Base-by-base conservation (phyloP, 768 basidiomycete genomes). In the Calocybe indica region DNA sequence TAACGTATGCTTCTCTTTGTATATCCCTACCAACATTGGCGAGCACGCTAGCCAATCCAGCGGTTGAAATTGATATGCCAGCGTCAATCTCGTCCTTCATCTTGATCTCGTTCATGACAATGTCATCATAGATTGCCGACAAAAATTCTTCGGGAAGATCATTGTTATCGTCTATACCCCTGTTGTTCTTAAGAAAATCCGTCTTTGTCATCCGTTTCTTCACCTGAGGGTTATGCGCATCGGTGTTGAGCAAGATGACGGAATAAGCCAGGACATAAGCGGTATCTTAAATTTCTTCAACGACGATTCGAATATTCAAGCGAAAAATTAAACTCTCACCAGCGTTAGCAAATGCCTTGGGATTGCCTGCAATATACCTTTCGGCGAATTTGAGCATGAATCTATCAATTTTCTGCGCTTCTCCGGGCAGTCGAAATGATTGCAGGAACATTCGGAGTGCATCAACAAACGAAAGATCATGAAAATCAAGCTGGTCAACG, bases 311-410 rank as follows among this genome's bases (percentile, higher is more conserved):
- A 22, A 22, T 4, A 2, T 22, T 22, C 22, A 22, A 22, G 22
- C 22, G 22, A 22, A 22, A 22, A 22, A 22, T 22, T 22, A 22
- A 22, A 22, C 22, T 4, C 84, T 46, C 52, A 90, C 90, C 94
- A 58, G 96, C 96, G 65, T 97, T 98, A 43, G 90, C 88, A 59
- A 98, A 99, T 1, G 88, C 88, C 55, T 84, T 79, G 0, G 82
- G 67, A 63, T 98, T 97, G 47, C 85, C 85, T 9, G 85, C 89
- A 52, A 97, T 92, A 63, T 92, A 99, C 33, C 93, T 81, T 63
- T 98, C 94, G 7, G 96, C 95, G 59, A 97, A 99, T 65, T 99
- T 99, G 46, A 98, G 80, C 92, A 99, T 94, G 69, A 82, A 98
- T 7, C 96, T 84, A 75, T 99, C 96, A 55, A 99, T 98, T 69